A percentile compares a stretch with the other conserved stretches of the same genome.
Evolutionary conservation across 1,139 yeast genomes (phyloP).

Genomic region (Yamadazyma oceani): DNA sequence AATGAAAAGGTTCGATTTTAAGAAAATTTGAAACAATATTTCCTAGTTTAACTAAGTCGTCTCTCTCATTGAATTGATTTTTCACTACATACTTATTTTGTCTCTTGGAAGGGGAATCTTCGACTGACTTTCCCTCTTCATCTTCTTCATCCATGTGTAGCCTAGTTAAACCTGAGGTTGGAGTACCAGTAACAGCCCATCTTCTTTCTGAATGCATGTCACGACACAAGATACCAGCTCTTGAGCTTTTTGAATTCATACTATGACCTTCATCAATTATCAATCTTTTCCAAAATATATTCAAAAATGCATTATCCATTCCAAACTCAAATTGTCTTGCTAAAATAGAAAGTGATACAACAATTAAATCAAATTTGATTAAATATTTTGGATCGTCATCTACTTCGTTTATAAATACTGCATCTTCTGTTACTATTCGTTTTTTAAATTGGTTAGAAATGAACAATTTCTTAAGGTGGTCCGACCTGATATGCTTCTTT

Average conservation of each 20-base stretch:
- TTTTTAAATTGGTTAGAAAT: conserved; percentile 34
- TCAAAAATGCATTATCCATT: conserved; percentile 33
- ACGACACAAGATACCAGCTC: conserved; percentile 49
- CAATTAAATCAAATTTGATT: conserved; percentile 48
- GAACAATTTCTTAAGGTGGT: conserved; percentile 34
- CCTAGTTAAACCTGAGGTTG: conserved; percentile 66
- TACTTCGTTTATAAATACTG: conserved; percentile 21
- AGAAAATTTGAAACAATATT: conserved; percentile 52
- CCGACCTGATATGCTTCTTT: conserved; percentile 48
- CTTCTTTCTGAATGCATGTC: conserved; percentile 55
- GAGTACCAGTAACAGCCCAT: conserved; percentile 79
- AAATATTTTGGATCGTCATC: conserved; percentile 33
- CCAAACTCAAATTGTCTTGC: conserved; percentile 33
- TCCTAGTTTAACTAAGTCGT: conserved; percentile 57
- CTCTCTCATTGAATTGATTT: conserved; percentile 36
- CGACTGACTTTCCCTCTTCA: conserved; percentile 19
- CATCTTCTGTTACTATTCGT: conserved; percentile 14
- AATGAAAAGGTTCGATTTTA: conserved; percentile 58
- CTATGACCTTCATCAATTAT: conserved; percentile 78
- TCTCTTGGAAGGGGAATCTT: conserved; percentile 18
- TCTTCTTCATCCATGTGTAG: conserved; percentile 55
- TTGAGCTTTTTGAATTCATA: conserved; percentile 51
- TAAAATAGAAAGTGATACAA: conserved; percentile 51
- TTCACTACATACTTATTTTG: conserved; percentile 41
- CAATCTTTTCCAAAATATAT: conserved; percentile 63